Evolutionary conservation across 768 basidiomycete species (phyloP).

Genomic region (Podaxis sp.): DNA sequence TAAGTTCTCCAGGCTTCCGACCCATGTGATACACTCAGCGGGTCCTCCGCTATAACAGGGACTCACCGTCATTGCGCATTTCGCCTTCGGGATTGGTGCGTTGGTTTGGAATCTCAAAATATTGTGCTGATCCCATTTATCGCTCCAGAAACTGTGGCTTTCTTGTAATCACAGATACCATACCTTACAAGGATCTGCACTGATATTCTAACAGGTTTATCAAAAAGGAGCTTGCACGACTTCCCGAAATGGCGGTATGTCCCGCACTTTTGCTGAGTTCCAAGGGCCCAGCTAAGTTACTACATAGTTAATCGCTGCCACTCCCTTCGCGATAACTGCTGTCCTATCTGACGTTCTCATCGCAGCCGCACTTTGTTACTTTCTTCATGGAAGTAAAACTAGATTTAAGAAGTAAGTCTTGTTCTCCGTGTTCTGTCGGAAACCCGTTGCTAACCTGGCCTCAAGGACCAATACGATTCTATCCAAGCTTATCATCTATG

Average conservation of each 20-base stretch:
- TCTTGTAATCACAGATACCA: conserved; percentile 16
- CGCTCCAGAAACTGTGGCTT: conserved; percentile 27
- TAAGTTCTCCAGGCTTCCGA: conserved; percentile 13
- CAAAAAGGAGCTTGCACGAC: conserved; percentile 27
- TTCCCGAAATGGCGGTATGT: conserved; percentile 31
- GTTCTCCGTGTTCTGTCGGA: background rate
- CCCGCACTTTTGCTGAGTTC: background rate
- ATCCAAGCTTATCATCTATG: conserved; percentile 40
- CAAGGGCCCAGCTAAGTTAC: background rate
- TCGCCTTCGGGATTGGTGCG: conserved; percentile 35
- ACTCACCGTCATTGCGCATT: conserved; percentile 22
- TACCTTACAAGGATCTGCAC: background rate
- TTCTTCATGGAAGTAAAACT: conserved; percentile 35
- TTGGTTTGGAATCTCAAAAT: background rate
- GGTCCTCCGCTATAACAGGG: conserved; percentile 14
- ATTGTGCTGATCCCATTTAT: background rate
- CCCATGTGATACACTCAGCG: background rate
- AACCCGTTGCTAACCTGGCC: background rate
- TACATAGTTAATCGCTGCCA: conserved; percentile 33
- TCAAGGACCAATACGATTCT: conserved; percentile 38
- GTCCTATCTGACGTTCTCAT: conserved; percentile 43
- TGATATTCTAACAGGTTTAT: conserved; percentile 25
- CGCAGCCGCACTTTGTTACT: conserved; percentile 35
- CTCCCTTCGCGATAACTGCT: conserved; percentile 40
- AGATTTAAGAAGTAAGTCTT: conserved; percentile 25